These are phyloP conservation scores for Aspergillus sp. DNA, from an alignment of 2,329 filamentous ascomycete genomes.

Conservation along the genomic window DNA sequence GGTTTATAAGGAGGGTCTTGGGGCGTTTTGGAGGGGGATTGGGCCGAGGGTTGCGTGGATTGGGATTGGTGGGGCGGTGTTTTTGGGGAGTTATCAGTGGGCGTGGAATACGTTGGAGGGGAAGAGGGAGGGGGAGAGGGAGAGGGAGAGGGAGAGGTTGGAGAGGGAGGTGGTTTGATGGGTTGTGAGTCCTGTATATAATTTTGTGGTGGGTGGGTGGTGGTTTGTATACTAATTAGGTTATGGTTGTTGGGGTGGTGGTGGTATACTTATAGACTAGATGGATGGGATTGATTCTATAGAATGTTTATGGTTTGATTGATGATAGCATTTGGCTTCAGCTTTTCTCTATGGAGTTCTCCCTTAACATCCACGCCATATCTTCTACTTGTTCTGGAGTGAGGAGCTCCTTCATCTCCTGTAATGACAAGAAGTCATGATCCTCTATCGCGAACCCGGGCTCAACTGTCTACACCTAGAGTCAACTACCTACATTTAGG, in stretches of 20 bases:
- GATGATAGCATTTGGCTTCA: too few species aligned
- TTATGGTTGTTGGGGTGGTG: conserved; percentile 1
- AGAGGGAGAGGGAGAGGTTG: conserved; percentile 7
- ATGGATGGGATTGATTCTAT: too few species aligned
- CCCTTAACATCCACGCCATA: conserved; percentile 42
- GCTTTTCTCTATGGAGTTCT: too few species aligned
- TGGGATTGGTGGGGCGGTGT: conserved; percentile 88
- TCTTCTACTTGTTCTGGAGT: conserved; percentile 52
- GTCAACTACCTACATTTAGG: not conserved
- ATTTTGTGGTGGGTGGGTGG: conserved; percentile 9
- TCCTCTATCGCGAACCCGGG: conserved; percentile 69
- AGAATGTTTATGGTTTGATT: too few species aligned
- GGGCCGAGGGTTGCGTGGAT: conserved; percentile 93
- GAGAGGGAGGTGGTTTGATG: not conserved
- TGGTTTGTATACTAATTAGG: too few species aligned
- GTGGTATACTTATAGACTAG: not conserved
- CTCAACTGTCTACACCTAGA: conserved; percentile 55
- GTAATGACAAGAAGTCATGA: conserved; percentile 64
- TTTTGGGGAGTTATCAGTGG: conserved; percentile 91
- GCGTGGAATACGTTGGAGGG: conserved; percentile 72
- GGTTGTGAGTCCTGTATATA: not conserved
- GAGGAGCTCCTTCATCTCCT: conserved; percentile 56
- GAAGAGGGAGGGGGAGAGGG: conserved; percentile 18
- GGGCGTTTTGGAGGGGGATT: conserved; percentile 54
- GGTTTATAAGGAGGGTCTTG: conserved; percentile 59